phyloP scores from a whole-genome alignment of 1,284 basidiomycete genomes.

The Dichomitus squalens region DNA sequence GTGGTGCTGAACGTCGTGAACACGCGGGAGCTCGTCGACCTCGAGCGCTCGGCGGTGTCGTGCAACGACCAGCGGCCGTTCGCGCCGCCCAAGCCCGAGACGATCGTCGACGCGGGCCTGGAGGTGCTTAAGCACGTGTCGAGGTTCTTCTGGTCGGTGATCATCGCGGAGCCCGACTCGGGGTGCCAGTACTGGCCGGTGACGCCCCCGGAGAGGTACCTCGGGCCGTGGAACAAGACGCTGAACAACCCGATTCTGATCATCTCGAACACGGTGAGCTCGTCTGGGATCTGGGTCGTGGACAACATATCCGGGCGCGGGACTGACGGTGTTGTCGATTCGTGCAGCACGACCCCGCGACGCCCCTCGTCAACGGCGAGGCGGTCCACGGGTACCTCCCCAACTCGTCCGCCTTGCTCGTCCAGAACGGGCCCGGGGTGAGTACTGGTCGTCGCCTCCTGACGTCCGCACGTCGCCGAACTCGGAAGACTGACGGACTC shows the following conservation, averaged over 20 bases:
- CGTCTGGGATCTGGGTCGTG: neutral
- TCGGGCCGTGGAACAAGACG: slow-evolving; percentile 33
- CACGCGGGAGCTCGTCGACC: slow-evolving; percentile 15
- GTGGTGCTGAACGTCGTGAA: slow-evolving; percentile 23
- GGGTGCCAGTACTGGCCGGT: slow-evolving; percentile 32
- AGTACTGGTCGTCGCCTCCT: slow-evolving; percentile 1
- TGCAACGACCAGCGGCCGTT: slow-evolving; percentile 31
- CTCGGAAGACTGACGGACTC: neutral
- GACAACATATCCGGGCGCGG: neutral
- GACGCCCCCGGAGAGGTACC: slow-evolving; percentile 25
- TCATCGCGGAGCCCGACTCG: slow-evolving; percentile 26
- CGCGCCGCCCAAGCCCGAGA: slow-evolving; percentile 21
- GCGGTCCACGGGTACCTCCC: slow-evolving; percentile 25
- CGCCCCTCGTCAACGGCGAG: slow-evolving; percentile 29
- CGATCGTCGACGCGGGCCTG: slow-evolving; percentile 27
- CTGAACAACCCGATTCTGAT: slow-evolving; percentile 32
- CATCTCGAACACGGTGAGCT: slow-evolving; percentile 30
- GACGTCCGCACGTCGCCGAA: too few species aligned
- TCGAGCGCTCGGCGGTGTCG: too few species aligned
- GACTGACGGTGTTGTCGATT: neutral
- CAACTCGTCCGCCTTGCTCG: slow-evolving; percentile 26
- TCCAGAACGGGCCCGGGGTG: slow-evolving; percentile 33
- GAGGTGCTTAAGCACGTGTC: slow-evolving; percentile 22
- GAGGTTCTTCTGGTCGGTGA: slow-evolving; percentile 23
- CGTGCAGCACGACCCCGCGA: slow-evolving; percentile 29